Conservation (phyloP, 768 basidiomycete genomes). For the Kwoniella mangroviensis region DNA sequence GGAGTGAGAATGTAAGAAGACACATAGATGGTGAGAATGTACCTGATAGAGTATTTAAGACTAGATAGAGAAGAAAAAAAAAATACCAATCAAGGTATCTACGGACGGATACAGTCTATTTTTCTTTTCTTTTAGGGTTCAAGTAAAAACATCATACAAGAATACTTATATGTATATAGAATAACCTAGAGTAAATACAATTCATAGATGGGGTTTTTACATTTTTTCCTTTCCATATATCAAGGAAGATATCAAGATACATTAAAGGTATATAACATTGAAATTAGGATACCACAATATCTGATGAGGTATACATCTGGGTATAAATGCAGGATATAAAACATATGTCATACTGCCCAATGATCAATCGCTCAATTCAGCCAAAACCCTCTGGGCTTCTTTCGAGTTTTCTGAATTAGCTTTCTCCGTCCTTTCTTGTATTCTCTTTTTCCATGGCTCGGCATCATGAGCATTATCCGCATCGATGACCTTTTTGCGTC, state of each 20-base stretch:
- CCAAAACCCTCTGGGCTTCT: conserved; percentile 19
- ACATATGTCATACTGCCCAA: neutral
- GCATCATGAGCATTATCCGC: conserved; percentile 28
- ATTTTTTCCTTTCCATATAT: neutral
- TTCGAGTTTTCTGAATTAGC: neutral
- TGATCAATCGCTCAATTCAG: conserved; percentile 42
- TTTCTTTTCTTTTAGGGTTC: too few relatives aligned
- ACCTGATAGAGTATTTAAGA: conserved; percentile 63
- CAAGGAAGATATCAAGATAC: neutral
- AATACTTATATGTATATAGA: neutral
- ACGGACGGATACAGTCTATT: neutral
- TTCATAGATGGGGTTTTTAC: neutral
- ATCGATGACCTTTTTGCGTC: conserved; percentile 13
- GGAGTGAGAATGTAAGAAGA: conserved; percentile 85
- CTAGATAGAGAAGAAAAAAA: conserved; percentile 4
- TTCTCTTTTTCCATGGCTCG: conserved; percentile 46
- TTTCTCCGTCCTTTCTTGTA: conserved; percentile 29
- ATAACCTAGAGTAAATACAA: conserved; percentile 12
- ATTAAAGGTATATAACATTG: neutral
- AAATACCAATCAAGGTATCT: neutral
- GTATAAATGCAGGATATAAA: conserved; percentile 12
- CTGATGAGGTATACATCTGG: too few relatives aligned
- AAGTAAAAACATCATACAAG: neutral
- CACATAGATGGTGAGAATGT: conserved; percentile 74
- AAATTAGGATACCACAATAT: neutral